phyloP scores from a whole-genome alignment of 1,139 yeast genomes.

The Lodderomyces elongisporus region DNA sequence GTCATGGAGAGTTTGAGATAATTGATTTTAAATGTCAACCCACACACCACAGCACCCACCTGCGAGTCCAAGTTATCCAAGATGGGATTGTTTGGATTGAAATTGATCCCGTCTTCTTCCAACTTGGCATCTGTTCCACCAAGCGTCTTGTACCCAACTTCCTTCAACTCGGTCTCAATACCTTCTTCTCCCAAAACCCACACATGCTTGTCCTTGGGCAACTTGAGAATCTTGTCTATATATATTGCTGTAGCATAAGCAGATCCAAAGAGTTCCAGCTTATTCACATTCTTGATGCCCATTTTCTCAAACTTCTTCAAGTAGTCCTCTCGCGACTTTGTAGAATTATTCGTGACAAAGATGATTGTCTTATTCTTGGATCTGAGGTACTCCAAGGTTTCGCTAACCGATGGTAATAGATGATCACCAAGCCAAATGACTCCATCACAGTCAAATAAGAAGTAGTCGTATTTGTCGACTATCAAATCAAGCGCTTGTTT shows the following conservation, averaged over 20 bases:
- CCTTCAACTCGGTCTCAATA: constrained; percentile 38
- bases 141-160: constrained; percentile 37
- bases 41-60: constrained; percentile 88
- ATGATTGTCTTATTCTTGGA: constrained; percentile 53
- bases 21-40: constrained; percentile 70
- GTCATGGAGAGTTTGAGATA: constrained; percentile 80
- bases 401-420: constrained; percentile 35
- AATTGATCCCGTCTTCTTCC: constrained; percentile 26
- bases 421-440: constrained; percentile 48
- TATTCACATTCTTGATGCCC: constrained; percentile 59
- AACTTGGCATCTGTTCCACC: constrained; percentile 39
- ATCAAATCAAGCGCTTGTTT: constrained; percentile 16
- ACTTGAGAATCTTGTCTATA: constrained; percentile 65
- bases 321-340: constrained; percentile 79
- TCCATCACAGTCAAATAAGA: constrained; percentile 46
- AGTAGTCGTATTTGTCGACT: constrained; percentile 34
- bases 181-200: constrained; percentile 48
- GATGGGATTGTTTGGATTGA: constrained; percentile 30
- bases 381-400: constrained; percentile 35
- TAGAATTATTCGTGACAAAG: constrained; percentile 93
- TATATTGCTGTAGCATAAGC: constrained; percentile 90
- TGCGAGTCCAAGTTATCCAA: constrained; percentile 52
- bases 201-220: constrained; percentile 54
- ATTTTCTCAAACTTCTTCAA: constrained; percentile 67
- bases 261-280: constrained; percentile 82